Base-by-base conservation (phyloP, 1,284 basidiomycete genomes). In the Ganoderma meredithae region DNA sequence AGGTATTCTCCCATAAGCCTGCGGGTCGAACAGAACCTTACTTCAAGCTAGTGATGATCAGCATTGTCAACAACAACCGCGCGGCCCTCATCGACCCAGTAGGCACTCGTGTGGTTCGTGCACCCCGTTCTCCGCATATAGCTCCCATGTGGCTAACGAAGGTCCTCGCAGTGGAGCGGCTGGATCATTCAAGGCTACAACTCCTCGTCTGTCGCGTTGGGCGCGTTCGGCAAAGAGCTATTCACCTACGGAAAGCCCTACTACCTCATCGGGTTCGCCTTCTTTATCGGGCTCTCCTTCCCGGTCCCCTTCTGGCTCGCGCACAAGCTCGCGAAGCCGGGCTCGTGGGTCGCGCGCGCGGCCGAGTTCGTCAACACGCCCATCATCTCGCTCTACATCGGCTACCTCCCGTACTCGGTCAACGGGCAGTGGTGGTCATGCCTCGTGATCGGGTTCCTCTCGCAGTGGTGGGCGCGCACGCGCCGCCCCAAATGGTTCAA, bases 131-230 rank as follows among this genome's bases (percentile, higher is more conserved):
- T 65, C 47, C 43, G 19, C 27, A 31, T 31, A 31, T 3, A 31
- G 19, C 75, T 53, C 44, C 19, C 43, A n/a, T n/a, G 70, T 55
- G 58, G 7, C 56, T 60, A 63, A 60, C 1, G 65, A 41, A 13
- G 2, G 58, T 47, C 76, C 76, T 43, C 22, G n/a, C n/a, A 60
- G 58, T 87, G 86, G 86, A 84, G 82, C 65, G 86, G 86, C 31
- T 86, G 85, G 84, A 81, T 84, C 67, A 80, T 86, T 62, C 84
- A 87, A 71, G 77, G 80, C 52, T 83, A 84, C 74, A 88, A 88
- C 76, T 86, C 85, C n/a, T 82, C 83, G 13, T 85, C 86, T 3
- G 80, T 88, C 40, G 85, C 87, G 0, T 85, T 86, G 84, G 87
- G 86, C 56, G 88, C 86, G 9, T 78, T 88, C 6, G 84, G 84